phyloP scores from a whole-genome alignment of 805 yeast species.

The Blastobotrys chiropterorum region DNA sequence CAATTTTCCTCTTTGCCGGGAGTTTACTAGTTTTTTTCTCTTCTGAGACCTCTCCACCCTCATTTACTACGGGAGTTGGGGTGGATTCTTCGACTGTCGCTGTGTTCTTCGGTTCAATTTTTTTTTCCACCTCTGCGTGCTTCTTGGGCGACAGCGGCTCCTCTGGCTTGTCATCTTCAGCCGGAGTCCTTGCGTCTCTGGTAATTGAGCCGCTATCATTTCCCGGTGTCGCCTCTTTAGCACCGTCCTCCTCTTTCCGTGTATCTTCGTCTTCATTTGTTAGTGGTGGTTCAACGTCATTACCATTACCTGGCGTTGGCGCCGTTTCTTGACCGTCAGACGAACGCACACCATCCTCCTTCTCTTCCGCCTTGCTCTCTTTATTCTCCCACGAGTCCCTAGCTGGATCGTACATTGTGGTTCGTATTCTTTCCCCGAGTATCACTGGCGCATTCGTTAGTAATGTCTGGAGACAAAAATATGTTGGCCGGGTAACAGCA shows the following conservation, averaged over 20 bases:
- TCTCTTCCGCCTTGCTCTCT: neutral
- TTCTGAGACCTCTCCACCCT: neutral
- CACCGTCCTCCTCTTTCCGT: neutral
- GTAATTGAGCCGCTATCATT: neutral
- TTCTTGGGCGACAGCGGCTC: neutral
- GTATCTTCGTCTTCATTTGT: neutral
- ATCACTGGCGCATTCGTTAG: too few species aligned
- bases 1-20: neutral
- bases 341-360: neutral
- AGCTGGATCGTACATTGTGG: conserved; percentile 22
- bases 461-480: neutral
- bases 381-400: conserved; percentile 20
- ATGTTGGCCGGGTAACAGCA: neutral
- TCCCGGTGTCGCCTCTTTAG: conserved; percentile 1
- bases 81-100: neutral
- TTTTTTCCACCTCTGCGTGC: neutral
- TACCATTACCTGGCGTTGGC: neutral
- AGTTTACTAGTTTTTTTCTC: neutral
- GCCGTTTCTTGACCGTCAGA: neutral
- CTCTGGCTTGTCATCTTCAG: neutral
- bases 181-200: neutral
- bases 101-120: neutral
- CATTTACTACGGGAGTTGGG: neutral
- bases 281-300: neutral
- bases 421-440: neutral